Evolutionary conservation across 2,329 filamentous ascomycete species (phyloP), one percentile per base, ranked within the genome.

Genomic region (Pyrenophora teres): DNA sequence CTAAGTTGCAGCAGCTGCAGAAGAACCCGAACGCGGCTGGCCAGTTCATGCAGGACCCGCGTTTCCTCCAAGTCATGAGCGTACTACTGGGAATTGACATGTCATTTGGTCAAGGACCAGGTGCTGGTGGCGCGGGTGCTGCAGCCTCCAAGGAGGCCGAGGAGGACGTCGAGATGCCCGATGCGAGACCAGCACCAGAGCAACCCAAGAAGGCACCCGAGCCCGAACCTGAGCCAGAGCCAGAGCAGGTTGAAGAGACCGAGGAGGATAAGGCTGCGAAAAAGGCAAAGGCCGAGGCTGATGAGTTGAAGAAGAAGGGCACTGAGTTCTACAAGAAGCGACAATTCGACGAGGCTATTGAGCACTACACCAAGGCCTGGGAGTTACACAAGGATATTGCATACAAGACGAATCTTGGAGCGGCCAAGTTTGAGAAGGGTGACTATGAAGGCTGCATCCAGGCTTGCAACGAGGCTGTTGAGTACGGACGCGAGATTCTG

Each of bases 291-390:
- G 90, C 88, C 68, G 90, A 89, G 58, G 94, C 92, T 38, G 94
- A 99, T 66, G 90, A 92, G 73, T 89, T 97, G 78, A 99, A 99
- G 85, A 89, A 87, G 25, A 81, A 95, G 50, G 94, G 94, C 51
- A 99, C 93, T 12, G 91, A 94, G 65, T 87, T 88, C 74, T 99
- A 99, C 83, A 99, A 99, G 87, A 97, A 97, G 84, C 88, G 91
- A 64, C 87, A 97, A 72, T 97, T 99, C 63, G 94, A 97, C 67
- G 86, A 89, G 70, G 94, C 94, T 43, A 97, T 99, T 67, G 85
- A 87, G 71, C 91, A 99, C 79, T 99, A 99, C 81, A 84, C 76
- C 73, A 95, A 96, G 75, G 94, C 94, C 0, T 99, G 94, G 94
- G 92, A 96, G 53, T 76, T 89, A 33, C 82, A 90, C 84, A 94